Conservation (phyloP, 441 rosid genomes). For the Jatropha multifida region DNA sequence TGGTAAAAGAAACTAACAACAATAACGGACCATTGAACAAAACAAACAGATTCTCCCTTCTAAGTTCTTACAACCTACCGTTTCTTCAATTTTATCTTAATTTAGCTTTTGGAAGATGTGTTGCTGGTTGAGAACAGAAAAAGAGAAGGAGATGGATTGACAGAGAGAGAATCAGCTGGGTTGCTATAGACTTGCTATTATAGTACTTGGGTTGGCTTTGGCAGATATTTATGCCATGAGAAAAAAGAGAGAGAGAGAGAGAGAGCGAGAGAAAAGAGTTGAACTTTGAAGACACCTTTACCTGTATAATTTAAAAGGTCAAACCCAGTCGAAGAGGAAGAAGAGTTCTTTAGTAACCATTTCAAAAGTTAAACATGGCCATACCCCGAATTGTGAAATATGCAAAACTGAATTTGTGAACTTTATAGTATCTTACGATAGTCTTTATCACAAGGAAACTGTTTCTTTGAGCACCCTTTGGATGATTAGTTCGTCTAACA, state of each 20-base stretch:
- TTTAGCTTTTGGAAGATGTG: too few relatives aligned
- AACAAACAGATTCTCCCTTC: not conserved
- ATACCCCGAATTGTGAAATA: not conserved
- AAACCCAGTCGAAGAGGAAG: not conserved
- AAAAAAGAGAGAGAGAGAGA: not conserved
- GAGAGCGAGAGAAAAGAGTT: not conserved
- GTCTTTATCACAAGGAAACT: too few relatives aligned
- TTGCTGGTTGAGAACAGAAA: not conserved
- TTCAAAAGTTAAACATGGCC: not conserved
- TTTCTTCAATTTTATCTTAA: not conserved
- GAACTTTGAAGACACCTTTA: too few relatives aligned
- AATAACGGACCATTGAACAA: not conserved
- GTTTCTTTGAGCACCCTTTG: too few relatives aligned
- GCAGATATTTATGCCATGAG: not conserved
- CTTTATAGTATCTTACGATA: too few relatives aligned
- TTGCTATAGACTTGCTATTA: not conserved
- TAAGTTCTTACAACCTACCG: not conserved
- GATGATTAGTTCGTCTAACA: too few relatives aligned
- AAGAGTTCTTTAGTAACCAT: not conserved
- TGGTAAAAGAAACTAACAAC: not conserved
- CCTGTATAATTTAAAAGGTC: not conserved
- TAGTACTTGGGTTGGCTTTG: too few relatives aligned
- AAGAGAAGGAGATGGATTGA: not conserved
- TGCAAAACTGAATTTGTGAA: too few relatives aligned
- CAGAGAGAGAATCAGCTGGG: not conserved